Evolutionary conservation across 2,329 filamentous ascomycete genomes (phyloP).

Genomic region (Colletotrichum sp.): DNA sequence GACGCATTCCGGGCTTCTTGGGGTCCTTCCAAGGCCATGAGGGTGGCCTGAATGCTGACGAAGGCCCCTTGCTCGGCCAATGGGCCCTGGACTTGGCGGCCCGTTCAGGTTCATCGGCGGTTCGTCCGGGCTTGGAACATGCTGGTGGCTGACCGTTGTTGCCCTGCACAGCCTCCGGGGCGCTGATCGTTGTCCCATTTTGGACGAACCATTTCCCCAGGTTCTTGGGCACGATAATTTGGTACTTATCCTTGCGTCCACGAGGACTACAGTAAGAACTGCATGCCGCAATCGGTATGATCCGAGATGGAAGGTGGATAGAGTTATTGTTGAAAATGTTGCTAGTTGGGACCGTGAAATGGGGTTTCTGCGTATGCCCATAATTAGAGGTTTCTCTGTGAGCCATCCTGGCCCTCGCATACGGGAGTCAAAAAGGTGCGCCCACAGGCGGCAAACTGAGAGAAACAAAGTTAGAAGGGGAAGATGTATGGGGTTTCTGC

Average conservation of each 20-base stretch:
- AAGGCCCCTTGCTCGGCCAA: neutral
- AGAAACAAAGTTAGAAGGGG: no score
- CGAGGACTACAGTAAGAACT: fast-evolving
- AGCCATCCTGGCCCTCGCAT: no score
- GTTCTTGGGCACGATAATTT: neutral
- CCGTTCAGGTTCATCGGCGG: neutral
- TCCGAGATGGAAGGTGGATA: neutral
- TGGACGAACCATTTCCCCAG: neutral
- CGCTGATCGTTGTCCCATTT: neutral
- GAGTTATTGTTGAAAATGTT: neutral
- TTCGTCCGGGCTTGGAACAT: neutral
- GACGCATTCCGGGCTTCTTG: neutral
- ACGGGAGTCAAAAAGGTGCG: no score
- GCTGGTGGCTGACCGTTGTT: neutral
- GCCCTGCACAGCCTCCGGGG: neutral
- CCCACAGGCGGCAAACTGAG: no score
- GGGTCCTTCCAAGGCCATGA: neutral
- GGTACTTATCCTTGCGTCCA: neutral
- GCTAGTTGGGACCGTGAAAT: neutral
- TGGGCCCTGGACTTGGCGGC: neutral
- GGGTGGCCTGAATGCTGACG: neutral
- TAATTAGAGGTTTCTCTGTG: no score
- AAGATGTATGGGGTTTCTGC: neutral
- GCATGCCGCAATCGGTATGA: neutral
- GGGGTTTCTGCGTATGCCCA: no score